Evolutionary conservation across 2,329 filamentous ascomycete species (phyloP).

Genomic region (Emmonsia crescens): DNA sequence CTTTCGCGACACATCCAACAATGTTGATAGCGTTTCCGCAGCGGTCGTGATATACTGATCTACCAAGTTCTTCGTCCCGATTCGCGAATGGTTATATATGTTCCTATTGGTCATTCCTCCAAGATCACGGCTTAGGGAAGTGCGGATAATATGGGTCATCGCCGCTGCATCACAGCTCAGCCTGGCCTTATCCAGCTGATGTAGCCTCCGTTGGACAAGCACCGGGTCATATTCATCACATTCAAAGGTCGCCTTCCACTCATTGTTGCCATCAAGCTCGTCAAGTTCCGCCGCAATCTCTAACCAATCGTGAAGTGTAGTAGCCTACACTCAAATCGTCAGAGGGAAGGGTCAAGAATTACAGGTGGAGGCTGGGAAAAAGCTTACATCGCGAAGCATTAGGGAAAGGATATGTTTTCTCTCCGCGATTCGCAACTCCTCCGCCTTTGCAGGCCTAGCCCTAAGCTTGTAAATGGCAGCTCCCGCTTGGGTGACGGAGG

Average conservation of each 20-base stretch:
- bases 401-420: conserved; percentile 52
- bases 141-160: conserved; percentile 74
- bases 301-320: conserved; percentile 58
- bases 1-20: conserved; percentile 53
- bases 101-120: conserved; percentile 76
- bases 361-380: background rate
- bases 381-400: conserved; percentile 53
- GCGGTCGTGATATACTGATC: conserved; percentile 78
- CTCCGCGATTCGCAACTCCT: conserved; percentile 42
- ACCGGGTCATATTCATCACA: conserved; percentile 61
- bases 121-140: conserved; percentile 65
- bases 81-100: conserved; percentile 72
- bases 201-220: conserved; percentile 58
- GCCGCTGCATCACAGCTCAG: conserved; percentile 57
- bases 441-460: conserved; percentile 43
- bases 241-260: conserved; percentile 62
- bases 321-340: conserved; percentile 9
- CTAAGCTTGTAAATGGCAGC: conserved; percentile 31
- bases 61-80: conserved; percentile 78
- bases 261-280: conserved; percentile 63
- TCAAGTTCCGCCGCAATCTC: conserved; percentile 67
- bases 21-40: conserved; percentile 58
- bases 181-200: conserved; percentile 64
- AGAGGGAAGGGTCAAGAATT: background rate
- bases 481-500: conserved; percentile 24